phyloP scores from a whole-genome alignment of 1,284 basidiomycete species.

The Salmacisia buchloeana region DNA sequence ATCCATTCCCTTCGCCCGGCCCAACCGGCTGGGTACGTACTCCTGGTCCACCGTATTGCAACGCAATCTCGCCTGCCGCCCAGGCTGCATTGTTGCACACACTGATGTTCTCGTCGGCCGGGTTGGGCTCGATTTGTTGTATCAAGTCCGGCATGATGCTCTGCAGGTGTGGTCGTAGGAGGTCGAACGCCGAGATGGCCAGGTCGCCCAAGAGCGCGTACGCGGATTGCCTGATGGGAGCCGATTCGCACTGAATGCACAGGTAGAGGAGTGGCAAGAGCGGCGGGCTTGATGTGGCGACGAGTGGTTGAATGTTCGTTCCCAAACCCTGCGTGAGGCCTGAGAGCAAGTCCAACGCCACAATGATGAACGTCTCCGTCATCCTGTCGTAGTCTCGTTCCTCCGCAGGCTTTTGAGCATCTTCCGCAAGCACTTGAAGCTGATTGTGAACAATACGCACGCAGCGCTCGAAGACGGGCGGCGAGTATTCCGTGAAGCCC shows the following conservation, averaged over 20 bases:
- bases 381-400: conserved; percentile 42
- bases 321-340: conserved; percentile 92
- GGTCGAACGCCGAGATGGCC: conserved; percentile 86
- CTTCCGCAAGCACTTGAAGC: conserved; percentile 65
- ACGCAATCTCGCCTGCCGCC: conserved; percentile 93
- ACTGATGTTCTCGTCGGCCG: conserved; percentile 83
- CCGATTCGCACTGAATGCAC: conserved; percentile 69
- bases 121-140: conserved; percentile 81
- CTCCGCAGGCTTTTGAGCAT: conserved; percentile 72
- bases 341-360: conserved; percentile 88
- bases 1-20: not conserved
- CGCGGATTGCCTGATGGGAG: conserved; percentile 89
- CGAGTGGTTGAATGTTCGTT: conserved; percentile 53
- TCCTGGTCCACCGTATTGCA: conserved; percentile 33
- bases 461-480: conserved; percentile 88
- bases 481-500: conserved; percentile 83
- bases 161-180: conserved; percentile 71
- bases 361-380: conserved; percentile 63
- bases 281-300: conserved; percentile 37
- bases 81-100: conserved; percentile 99
- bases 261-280: conserved; percentile 41
- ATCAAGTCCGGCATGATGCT: conserved; percentile 85
- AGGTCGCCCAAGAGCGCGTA: conserved; percentile 96
- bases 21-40: not conserved
- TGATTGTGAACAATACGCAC: conserved; percentile 75